A percentile compares a stretch with the other conserved stretches of the same genome.
Evolutionary conservation across 2,329 filamentous ascomycete species (phyloP).

Genomic region (Raffaelea albimanens): DNA sequence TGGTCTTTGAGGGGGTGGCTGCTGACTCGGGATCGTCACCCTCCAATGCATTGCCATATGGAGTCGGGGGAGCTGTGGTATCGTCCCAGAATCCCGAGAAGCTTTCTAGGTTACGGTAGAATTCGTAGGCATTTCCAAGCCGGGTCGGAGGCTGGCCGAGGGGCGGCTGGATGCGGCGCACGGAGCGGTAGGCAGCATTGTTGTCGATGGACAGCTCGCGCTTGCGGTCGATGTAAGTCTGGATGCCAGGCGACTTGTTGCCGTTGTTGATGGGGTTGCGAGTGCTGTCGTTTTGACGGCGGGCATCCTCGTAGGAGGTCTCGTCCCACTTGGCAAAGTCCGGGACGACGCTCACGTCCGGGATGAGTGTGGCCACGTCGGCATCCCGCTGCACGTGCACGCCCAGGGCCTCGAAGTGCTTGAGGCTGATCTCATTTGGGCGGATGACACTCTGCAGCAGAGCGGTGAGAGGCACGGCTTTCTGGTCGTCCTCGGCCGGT

Average conservation of each 20-base stretch:
- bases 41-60: slow-evolving; percentile 24
- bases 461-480: slow-evolving; percentile 30
- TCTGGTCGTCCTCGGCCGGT: background rate
- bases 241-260: slow-evolving; percentile 45
- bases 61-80: slow-evolving; percentile 32
- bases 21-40: slow-evolving; percentile 2
- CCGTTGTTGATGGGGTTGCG: slow-evolving; percentile 41
- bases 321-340: slow-evolving; percentile 43
- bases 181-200: slow-evolving; percentile 49
- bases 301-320: slow-evolving; percentile 38
- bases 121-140: slow-evolving; percentile 56
- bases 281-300: slow-evolving; percentile 37
- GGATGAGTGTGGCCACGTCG: slow-evolving; percentile 39
- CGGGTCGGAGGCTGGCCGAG: slow-evolving; percentile 44
- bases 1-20: background rate
- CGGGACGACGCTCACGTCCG: slow-evolving; percentile 42
- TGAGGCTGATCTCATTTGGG: slow-evolving; percentile 35
- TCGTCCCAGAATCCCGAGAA: slow-evolving; percentile 55
- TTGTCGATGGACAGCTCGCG: slow-evolving; percentile 48
- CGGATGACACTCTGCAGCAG: slow-evolving; percentile 46
- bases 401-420: slow-evolving; percentile 48
- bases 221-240: slow-evolving; percentile 48
- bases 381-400: slow-evolving; percentile 44
- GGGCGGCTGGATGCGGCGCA: slow-evolving; percentile 45
- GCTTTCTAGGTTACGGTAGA: slow-evolving; percentile 52